Evolutionary conservation across 352 stramenopile genomes (phyloP), one percentile per base, ranked within the genome.

Genomic region (Phytophthora megakarya): DNA sequence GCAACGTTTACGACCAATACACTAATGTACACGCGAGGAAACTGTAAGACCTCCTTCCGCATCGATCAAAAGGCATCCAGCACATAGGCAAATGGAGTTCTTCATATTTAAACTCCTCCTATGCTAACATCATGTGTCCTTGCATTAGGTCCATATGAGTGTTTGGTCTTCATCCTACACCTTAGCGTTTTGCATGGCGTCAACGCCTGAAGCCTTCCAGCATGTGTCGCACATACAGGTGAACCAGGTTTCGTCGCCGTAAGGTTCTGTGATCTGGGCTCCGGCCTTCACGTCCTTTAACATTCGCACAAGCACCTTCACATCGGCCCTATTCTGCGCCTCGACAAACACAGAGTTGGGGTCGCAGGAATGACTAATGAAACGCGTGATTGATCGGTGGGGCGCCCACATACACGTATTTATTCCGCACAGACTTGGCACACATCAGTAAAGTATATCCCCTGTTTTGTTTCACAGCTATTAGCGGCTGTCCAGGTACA

Each of bases 341-440:
- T 48, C 42, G 5, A 39, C 42, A 7, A 48, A 48, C 10, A 16
- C 42, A 48, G 42, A 21, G 13, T 48, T 48, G 3, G 42, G 42
- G 13, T 48, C 42, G 19, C 23, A 48, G 3, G 26, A n/a, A 18
- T 48, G 42, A 22, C 52, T 52, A 22, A 61, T 46, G 9, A 54
- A 62, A 1, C 37, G 46, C 5, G 38, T 56, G 1, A 18, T 58
- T 1, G 5, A 57, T 1, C 46, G 26, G 18, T 18, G 38, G 1
- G 3, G 46, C 37, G 6, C 48, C 57, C 1, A 65, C 32, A 38
- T 64, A 57, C 0, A 57, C 45, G 37, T 33, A 65, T 8, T 54
- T 48, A 1, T 39, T 52, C 15, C 22, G 16, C 1, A 7, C 30
- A 5, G 57, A 52, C 23, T 39, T 52, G 12, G 35, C 15, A 16